Evolutionary conservation across 805 yeast species (phyloP), one percentile per base, ranked within the genome.

Genomic region (Candida chilensis): DNA sequence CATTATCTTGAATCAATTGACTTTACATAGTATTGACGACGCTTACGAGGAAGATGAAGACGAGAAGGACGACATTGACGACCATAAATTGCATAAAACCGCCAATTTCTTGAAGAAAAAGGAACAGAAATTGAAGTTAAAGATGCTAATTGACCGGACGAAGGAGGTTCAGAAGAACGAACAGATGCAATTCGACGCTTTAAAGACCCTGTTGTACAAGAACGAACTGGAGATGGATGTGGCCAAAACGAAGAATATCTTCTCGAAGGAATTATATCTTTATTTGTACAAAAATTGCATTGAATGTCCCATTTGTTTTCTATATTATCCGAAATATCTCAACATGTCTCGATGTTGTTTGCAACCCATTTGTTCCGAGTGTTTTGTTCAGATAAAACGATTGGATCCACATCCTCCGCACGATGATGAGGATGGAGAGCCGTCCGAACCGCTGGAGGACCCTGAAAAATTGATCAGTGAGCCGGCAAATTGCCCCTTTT

Each of bases 261-360:
- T n/a, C 33, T 60, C 69, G 3, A 50, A 53, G 27, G 67, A 60
- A 34, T 53, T 80, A 33, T 63, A 74, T 33, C 54, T 79, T 29
- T 54, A 64, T 32, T 56, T 90, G 14, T 90, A 90, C 57, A 59
- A 74, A 31, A 58, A 72, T 34, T 74, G 85, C 3, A 56, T 67
- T 18, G 98, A 92, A 45, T 90, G 98, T 50, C 97, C 98, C 7
- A 90, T 90, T 39, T 90, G 98, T 49, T 90, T 90, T 50, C 64
- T 92, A 7, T 84, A 70, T 48, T 87, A 79, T 53, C 96, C 97
- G 1, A 65, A 71, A 17, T 71, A 74, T 42, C 54, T 88, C 37
- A 92, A 92, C 56, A 52, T 69, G 31, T 79, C 95, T 6, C 66
- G 94, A 27, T 90, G 98, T 53, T 90, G 98, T 52, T 71, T 72